Base-by-base conservation (phyloP, 2,329 filamentous ascomycete species). In the Beauveria brongniartii region DNA sequence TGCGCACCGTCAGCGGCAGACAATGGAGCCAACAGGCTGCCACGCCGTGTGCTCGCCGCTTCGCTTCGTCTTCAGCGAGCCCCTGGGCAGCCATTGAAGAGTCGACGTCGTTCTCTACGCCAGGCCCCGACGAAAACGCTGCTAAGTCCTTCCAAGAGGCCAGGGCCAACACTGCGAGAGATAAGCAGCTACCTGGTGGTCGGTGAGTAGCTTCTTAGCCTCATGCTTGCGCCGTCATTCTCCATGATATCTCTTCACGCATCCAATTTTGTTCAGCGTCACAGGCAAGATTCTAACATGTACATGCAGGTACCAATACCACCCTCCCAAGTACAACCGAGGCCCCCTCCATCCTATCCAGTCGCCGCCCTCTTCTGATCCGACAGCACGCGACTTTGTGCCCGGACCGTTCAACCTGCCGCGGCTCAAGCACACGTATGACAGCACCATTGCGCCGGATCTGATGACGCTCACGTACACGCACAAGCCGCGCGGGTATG, bases 331-430 rank as follows among this genome's bases (percentile, higher is more conserved):
- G 78, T 99, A 92, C 82, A 87, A 96, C 75, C 90, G 93, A 70
- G 94, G 94, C 61, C 92, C 92, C 65, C 82, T 97, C 26, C 92
- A 97, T 73, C 94, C 94, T 55, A 86, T 97, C 69, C 91, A 96
- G 77, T 90, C 91, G 62, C 93, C 91, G n/a, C 82, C 86, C 44
- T 83, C 87, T 56, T 94, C 92, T 64, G 90, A 97, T 69, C 92
- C 92, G 1, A 83, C 88, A 30, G 96, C 94, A 62, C 89, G 94
- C 71, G 82, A 91, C 71, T 99, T 94, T 74, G 81, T 90, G 28
- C 92, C 94, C 0, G 94, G 94, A 0, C 94, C 94, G 2, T 99
- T 97, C 80, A 89, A 88, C 70, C 81, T 90, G 55, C 90, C 93
- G 14, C 89, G 94, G 59, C 82, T 97, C 62, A 87, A 91, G 75